phyloP scores from a whole-genome alignment of 805 yeast genomes.

The Dipodascus albidus region DNA sequence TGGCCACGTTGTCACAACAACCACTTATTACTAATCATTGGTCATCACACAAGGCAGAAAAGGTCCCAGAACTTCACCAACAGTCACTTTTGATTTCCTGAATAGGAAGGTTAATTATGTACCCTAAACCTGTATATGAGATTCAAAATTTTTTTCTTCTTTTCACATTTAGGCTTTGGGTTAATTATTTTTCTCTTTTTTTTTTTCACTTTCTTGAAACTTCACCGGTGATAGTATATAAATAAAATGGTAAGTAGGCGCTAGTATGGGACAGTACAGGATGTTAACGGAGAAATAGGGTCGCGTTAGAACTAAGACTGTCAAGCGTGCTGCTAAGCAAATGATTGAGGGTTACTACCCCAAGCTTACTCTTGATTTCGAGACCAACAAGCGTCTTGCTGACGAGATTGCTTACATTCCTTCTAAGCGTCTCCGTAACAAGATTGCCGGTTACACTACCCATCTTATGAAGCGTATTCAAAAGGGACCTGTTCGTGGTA shows the following conservation, averaged over 20 bases:
- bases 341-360: conserved; percentile 99
- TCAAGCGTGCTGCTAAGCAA: conserved; percentile 99
- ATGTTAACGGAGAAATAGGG: conserved; percentile 48
- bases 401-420: conserved; percentile 98
- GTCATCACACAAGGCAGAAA: no score
- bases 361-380: conserved; percentile 97
- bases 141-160: not conserved
- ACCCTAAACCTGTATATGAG: not conserved
- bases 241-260: not conserved
- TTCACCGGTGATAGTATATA: not conserved
- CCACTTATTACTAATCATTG: not conserved
- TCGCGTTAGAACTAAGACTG: conserved; percentile 99
- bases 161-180: not conserved
- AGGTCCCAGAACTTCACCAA: not conserved
- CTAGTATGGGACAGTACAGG: not conserved
- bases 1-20: no score
- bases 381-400: conserved; percentile 99
- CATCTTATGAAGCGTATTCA: conserved; percentile 99
- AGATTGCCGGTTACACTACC: conserved; percentile 99
- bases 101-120: not conserved
- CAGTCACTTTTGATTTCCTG: not conserved
- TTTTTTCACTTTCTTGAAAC: not conserved
- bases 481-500: conserved; percentile 99
- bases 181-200: not conserved
- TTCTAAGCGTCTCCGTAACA: conserved; percentile 99